phyloP scores from a whole-genome alignment of 208 protist genomes.

The Trypanosoma cruzi region DNA sequence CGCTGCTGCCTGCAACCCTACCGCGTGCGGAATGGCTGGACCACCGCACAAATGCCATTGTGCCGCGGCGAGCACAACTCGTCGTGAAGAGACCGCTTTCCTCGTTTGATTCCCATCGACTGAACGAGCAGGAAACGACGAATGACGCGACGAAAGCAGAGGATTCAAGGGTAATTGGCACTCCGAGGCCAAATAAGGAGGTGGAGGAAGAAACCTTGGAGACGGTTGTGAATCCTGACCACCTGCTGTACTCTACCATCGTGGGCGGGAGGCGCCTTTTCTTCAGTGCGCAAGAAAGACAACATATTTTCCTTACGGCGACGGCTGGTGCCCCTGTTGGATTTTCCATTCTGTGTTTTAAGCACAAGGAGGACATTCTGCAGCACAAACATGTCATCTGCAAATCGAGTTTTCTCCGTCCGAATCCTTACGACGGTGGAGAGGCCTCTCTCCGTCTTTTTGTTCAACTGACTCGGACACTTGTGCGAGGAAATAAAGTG shows the following conservation, averaged over 20 bases:
- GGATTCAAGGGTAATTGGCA: not conserved
- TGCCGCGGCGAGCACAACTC: slow-evolving; percentile 41
- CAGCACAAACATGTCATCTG: slow-evolving; percentile 50
- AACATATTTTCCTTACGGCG: slow-evolving; percentile 35
- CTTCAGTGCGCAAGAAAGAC: slow-evolving; percentile 47
- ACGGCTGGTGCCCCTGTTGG: slow-evolving; percentile 39
- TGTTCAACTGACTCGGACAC: slow-evolving; percentile 54
- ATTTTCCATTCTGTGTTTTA: slow-evolving; percentile 82
- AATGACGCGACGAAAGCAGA: not conserved
- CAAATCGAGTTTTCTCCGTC: slow-evolving; percentile 56
- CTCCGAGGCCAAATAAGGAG: slow-evolving; percentile 1
- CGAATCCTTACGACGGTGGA: slow-evolving; percentile 44
- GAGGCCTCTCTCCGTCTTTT: slow-evolving; percentile 61
- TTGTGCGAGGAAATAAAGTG: slow-evolving; percentile 51
- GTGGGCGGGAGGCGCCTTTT: slow-evolving; percentile 36
- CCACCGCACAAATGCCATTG: slow-evolving; percentile 43
- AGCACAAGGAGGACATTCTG: slow-evolving; percentile 44
- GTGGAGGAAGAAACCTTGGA: not conserved
- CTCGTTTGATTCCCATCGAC: not conserved
- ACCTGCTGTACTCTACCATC: slow-evolving; percentile 14
- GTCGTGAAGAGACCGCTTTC: slow-evolving; percentile 26
- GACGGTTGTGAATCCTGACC: not conserved
- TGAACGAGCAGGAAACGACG: slow-evolving; percentile 1
- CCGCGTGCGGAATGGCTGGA: slow-evolving; percentile 47
- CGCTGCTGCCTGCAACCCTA: slow-evolving; percentile 36